These are phyloP conservation scores for Phaeodactylum tricornutum DNA, from an alignment of 108 stramenopile genomes.

Conservation along the genomic window DNA sequence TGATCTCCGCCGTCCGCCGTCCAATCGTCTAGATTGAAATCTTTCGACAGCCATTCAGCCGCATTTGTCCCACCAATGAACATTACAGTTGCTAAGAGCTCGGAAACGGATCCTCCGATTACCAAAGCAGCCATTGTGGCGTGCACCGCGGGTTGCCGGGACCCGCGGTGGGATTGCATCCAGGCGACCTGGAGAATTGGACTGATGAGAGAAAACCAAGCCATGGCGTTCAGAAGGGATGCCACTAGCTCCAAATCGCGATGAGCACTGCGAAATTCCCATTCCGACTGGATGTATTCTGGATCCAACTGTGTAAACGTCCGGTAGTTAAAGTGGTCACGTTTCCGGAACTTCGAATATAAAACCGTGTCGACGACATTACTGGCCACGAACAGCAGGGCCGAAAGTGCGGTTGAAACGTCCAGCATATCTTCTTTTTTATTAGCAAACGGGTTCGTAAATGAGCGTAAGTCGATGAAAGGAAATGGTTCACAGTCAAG, in stretches of 20 bases:
- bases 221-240: conserved; percentile 31
- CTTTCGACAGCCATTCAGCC: conserved; percentile 33
- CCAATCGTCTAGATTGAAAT: conserved; percentile 68
- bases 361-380: too few species aligned
- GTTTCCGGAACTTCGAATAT: too few species aligned
- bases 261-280: conserved; percentile 27
- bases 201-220: conserved; percentile 53
- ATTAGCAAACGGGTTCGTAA: too few species aligned
- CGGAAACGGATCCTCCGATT: conserved; percentile 44
- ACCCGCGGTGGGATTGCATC: conserved; percentile 44
- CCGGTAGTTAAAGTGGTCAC: not conserved
- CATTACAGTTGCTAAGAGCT: conserved; percentile 47
- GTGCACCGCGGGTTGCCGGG: conserved; percentile 37
- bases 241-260: conserved; percentile 11
- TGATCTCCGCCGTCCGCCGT: conserved; percentile 15
- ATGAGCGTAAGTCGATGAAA: too few species aligned
- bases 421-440: too few species aligned
- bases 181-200: conserved; percentile 62
- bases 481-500: too few species aligned
- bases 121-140: conserved; percentile 38
- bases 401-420: too few species aligned
- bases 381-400: too few species aligned
- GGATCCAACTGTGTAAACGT: conserved; percentile 35
- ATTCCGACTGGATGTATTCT: conserved; percentile 38
- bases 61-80: conserved; percentile 38